A percentile compares a stretch with the other conserved stretches of the same genome.
These are phyloP conservation scores for Leucocoprinus leucothites DNA, from an alignment of 768 basidiomycete species.

Conservation along the genomic window DNA sequence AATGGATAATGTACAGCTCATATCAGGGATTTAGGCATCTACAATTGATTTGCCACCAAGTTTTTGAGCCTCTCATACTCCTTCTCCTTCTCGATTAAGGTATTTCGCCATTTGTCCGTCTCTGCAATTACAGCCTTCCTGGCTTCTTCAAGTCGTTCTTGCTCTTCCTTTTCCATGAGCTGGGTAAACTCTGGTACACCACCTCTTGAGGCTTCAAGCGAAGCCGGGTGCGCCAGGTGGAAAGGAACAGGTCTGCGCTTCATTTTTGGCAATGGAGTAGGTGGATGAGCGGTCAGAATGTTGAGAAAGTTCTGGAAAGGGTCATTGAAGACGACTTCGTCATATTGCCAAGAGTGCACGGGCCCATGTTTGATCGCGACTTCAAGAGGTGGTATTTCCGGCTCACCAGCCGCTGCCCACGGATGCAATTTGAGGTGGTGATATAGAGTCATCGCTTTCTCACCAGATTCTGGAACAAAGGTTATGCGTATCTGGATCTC, in stretches of 20 bases:
- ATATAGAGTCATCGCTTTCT: constrained; percentile 83
- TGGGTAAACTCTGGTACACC: constrained; percentile 81
- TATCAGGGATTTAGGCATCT: background rate
- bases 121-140: constrained; percentile 67
- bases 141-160: constrained; percentile 74
- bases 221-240: constrained; percentile 58
- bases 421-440: constrained; percentile 97
- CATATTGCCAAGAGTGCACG: constrained; percentile 98
- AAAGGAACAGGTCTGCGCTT: constrained; percentile 68
- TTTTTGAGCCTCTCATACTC: constrained; percentile 73
- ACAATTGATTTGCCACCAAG: constrained; percentile 32
- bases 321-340: constrained; percentile 95
- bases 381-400: constrained; percentile 66
- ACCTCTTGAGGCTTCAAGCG: constrained; percentile 63
- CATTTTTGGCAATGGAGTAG: constrained; percentile 71
- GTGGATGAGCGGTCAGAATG: constrained; percentile 76
- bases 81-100: constrained; percentile 77
- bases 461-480: constrained; percentile 85
- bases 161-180: constrained; percentile 87
- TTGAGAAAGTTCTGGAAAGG: constrained; percentile 86
- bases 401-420: constrained; percentile 65
- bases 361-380: constrained; percentile 66
- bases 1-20: constrained; percentile 1
- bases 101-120: constrained; percentile 67
- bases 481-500: constrained; percentile 91